Conservation (phyloP, 192 early-diverging fungal species). For the Lunasporangiospora selenospora region DNA sequence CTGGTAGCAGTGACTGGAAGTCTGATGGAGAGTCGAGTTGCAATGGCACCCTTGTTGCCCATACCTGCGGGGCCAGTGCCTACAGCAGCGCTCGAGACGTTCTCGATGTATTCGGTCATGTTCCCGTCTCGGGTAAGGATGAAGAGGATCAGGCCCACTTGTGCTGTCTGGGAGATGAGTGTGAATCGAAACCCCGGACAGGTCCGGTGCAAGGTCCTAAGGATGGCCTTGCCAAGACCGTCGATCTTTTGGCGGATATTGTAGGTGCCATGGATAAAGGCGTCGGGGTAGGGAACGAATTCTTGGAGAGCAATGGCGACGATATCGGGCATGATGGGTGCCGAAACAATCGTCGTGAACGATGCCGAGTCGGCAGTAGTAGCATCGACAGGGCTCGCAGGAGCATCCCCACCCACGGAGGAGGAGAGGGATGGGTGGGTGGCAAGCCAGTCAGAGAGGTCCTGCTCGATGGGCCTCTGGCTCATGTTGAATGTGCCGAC, state of each 20-base stretch:
- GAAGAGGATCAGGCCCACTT: conserved; percentile 48
- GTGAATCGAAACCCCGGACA: conserved; percentile 40
- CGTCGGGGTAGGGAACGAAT: conserved; percentile 41
- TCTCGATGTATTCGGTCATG: conserved; percentile 27
- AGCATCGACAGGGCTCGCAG: conserved; percentile 14
- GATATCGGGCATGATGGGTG: conserved; percentile 48
- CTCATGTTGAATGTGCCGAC: conserved; percentile 54
- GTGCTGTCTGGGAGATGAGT: conserved; percentile 17
- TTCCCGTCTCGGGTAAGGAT: conserved; percentile 40
- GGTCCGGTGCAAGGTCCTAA: conserved; percentile 31
- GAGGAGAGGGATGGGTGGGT: conserved; percentile 27
- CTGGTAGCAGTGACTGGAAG: not conserved
- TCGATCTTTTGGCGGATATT: conserved; percentile 18
- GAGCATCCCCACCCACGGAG: conserved; percentile 5
- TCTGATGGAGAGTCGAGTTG: conserved; percentile 26
- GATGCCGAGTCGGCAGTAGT: not conserved
- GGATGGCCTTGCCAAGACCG: conserved; percentile 28
- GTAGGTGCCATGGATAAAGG: conserved; percentile 35
- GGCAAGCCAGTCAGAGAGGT: conserved; percentile 49
- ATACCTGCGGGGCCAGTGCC: conserved; percentile 41
- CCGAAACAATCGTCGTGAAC: not conserved
- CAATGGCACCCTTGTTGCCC: conserved; percentile 54
- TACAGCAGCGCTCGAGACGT: conserved; percentile 21
- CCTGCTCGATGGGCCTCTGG: conserved; percentile 39
- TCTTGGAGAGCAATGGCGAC: conserved; percentile 55